Evolutionary conservation across 768 basidiomycete species (phyloP).

Genomic region (Amanita phalloides): DNA sequence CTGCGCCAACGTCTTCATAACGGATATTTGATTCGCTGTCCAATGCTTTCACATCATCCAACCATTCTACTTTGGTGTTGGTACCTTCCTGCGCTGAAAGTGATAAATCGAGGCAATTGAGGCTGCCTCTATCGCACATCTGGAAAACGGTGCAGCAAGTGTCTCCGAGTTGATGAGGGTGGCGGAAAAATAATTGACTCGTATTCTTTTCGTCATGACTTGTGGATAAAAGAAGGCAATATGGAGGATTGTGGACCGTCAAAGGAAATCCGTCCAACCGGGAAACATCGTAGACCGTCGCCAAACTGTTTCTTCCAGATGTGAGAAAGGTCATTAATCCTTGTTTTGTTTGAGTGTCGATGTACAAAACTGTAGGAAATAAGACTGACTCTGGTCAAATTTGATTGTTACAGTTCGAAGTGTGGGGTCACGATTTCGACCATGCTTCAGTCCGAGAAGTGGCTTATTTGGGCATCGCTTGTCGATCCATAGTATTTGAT

Average conservation of each 20-base stretch:
- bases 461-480: slow-evolving; percentile 45
- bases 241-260: slow-evolving; percentile 34
- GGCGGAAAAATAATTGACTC: slow-evolving; percentile 24
- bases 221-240: slow-evolving; percentile 24
- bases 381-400: slow-evolving; percentile 22
- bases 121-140: slow-evolving; percentile 34
- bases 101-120: slow-evolving; percentile 32
- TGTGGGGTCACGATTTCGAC: slow-evolving; percentile 48
- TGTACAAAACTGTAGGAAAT: neutral
- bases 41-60: slow-evolving; percentile 27
- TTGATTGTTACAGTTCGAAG: slow-evolving; percentile 32
- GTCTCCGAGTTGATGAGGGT: slow-evolving; percentile 15
- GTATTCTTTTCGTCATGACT: slow-evolving; percentile 14
- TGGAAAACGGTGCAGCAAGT: slow-evolving; percentile 28
- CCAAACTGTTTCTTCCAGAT: slow-evolving; percentile 45
- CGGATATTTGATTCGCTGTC: slow-evolving; percentile 16
- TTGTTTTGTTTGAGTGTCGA: slow-evolving; percentile 1
- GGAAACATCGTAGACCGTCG: slow-evolving; percentile 57
- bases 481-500: slow-evolving; percentile 63
- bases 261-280: slow-evolving; percentile 27
- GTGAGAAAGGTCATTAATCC: slow-evolving; percentile 48
- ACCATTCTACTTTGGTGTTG: slow-evolving; percentile 21
- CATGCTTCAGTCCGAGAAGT: slow-evolving; percentile 51
- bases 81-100: slow-evolving; percentile 9
- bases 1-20: slow-evolving; percentile 27